Conservation (phyloP, 2,329 filamentous ascomycete genomes). For the Colletotrichum tanaceti region DNA sequence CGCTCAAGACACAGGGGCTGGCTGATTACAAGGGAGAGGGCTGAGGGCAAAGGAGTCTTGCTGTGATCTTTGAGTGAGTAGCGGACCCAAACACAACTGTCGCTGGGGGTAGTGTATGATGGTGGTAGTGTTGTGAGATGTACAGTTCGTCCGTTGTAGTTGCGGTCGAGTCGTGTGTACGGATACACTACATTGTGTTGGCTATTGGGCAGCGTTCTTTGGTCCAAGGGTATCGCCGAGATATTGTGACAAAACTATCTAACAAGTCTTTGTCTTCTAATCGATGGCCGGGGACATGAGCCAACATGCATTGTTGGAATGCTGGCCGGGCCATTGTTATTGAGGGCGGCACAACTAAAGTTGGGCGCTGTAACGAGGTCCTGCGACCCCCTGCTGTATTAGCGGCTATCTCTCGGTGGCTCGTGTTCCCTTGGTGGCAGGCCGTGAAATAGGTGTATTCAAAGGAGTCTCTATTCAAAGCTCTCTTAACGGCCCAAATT, state of each 20-base stretch:
- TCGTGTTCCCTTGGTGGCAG: neutral
- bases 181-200: neutral
- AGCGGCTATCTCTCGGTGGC: neutral
- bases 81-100: neutral
- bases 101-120: neutral
- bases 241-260: neutral
- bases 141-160: neutral
- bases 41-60: neutral
- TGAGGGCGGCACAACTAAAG: neutral
- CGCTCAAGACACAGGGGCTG: neutral
- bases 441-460: neutral
- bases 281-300: neutral
- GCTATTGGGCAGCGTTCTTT: neutral
- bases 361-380: neutral
- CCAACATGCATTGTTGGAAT: neutral
- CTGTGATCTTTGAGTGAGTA: neutral
- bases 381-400: neutral
- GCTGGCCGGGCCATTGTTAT: conserved; percentile 3
- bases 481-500: neutral
- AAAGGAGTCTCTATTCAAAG: neutral
- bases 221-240: neutral
- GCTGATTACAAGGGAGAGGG: conserved; percentile 1
- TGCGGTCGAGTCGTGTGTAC: neutral
- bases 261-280: no score
- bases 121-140: neutral